phyloP scores from a whole-genome alignment of 2,329 filamentous ascomycete species.

The Stachybotrys echinatus region DNA sequence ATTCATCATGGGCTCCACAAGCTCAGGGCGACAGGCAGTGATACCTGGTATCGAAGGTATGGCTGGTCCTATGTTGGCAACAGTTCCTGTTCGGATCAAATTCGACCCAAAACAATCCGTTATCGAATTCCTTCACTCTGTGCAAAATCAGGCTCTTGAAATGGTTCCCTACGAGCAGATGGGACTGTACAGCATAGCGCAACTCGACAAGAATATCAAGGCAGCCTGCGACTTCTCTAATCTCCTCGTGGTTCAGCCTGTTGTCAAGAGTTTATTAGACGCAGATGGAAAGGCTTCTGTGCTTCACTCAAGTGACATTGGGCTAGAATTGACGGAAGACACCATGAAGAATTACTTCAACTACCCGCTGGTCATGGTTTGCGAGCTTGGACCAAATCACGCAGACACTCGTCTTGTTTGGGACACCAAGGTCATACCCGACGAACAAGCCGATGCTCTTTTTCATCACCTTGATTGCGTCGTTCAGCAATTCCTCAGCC shows the following conservation, averaged over 20 bases:
- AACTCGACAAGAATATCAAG: background rate
- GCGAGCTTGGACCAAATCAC: background rate
- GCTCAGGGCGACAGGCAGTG: constrained; percentile 20
- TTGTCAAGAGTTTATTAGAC: background rate
- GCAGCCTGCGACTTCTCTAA: background rate
- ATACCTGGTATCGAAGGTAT: constrained; percentile 18
- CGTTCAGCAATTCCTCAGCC: background rate
- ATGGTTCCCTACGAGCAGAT: constrained; percentile 1
- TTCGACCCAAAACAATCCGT: background rate
- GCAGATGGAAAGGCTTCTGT: background rate
- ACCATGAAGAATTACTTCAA: background rate
- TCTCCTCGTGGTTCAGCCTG: background rate
- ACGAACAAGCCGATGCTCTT: background rate
- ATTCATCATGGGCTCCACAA: constrained; percentile 18
- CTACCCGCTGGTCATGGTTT: background rate
- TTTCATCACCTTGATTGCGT: background rate
- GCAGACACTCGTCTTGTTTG: background rate
- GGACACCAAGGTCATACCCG: background rate
- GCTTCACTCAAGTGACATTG: background rate
- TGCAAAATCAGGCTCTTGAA: background rate
- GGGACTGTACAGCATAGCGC: background rate
- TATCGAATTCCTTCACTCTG: background rate
- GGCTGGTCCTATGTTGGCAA: constrained; percentile 22
- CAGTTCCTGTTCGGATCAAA: constrained; percentile 15
- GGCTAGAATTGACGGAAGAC: background rate